A percentile compares a stretch with the other conserved stretches of the same genome.
phyloP scores from a whole-genome alignment of 305 asterid species.

The Solanum chacoense region DNA sequence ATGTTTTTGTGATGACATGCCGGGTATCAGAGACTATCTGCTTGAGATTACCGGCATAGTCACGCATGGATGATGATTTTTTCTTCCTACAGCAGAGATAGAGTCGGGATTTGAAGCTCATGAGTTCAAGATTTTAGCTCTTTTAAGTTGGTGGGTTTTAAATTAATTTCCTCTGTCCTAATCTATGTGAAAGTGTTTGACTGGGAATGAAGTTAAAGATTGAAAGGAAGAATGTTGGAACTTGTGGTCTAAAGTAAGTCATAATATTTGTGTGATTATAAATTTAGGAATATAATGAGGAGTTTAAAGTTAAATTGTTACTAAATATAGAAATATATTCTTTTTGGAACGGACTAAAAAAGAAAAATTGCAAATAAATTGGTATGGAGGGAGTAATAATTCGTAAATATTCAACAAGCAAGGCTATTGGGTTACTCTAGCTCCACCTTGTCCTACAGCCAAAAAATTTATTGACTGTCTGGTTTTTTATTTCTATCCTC shows the following conservation, averaged over 20 bases:
- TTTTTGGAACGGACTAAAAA: neutral
- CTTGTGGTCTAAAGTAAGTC: neutral
- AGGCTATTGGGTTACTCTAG: neutral
- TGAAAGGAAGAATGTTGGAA: neutral
- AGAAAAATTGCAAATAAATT: neutral
- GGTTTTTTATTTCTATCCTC: neutral
- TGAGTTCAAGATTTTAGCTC: neutral
- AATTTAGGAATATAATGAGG: neutral
- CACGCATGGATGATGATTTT: neutral
- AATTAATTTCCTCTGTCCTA: neutral
- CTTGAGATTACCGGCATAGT: neutral
- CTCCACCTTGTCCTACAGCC: neutral
- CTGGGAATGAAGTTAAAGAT: neutral
- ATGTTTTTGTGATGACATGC: neutral
- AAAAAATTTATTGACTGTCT: neutral
- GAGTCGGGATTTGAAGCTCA: neutral
- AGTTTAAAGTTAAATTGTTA: neutral
- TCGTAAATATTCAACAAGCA: neutral
- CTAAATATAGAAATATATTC: neutral
- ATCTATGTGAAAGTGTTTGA: neutral
- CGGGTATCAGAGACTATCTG: neutral
- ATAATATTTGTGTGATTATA: neutral
- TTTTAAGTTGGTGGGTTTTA: neutral
- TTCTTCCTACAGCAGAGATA: neutral
- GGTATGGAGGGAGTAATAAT: neutral